Conservation (phyloP, 192 early-diverging fungal genomes). For the Pecoramyces ruminantium region DNA sequence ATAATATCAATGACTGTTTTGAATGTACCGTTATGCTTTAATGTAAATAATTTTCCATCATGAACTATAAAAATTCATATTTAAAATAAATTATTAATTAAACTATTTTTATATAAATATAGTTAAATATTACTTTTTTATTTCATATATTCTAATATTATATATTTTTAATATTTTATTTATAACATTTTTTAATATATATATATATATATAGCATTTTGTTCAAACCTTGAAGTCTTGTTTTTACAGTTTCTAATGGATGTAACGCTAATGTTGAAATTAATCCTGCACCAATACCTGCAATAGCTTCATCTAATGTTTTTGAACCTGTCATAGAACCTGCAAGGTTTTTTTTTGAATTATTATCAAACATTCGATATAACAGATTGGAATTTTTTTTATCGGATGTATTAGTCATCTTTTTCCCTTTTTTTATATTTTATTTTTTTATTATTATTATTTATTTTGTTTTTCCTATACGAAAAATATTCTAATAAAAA, state of each 20-base stretch:
- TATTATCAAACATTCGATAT: background rate
- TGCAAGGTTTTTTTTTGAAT: background rate
- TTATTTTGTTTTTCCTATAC: too few relatives aligned
- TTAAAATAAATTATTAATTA: too few relatives aligned
- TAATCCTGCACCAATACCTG: conserved; percentile 72
- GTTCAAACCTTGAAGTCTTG: conserved; percentile 62
- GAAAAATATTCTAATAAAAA: too few relatives aligned
- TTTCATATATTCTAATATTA: too few relatives aligned
- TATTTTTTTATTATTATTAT: too few relatives aligned
- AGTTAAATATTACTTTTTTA: too few relatives aligned
- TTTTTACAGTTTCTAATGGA: conserved; percentile 91
- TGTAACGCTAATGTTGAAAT: conserved; percentile 67
- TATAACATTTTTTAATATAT: too few relatives aligned
- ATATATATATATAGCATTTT: background rate
- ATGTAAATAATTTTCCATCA: background rate
- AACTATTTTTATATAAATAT: too few relatives aligned
- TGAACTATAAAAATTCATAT: background rate
- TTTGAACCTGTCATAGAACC: background rate
- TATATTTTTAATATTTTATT: too few relatives aligned
- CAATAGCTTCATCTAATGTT: conserved; percentile 64
- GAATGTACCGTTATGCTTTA: conserved; percentile 34
- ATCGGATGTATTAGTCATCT: background rate
- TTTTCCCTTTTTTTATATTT: background rate
- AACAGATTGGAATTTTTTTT: background rate
- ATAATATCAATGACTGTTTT: conserved; percentile 40